Conservation (phyloP, 805 yeast genomes). For the Yarrowia alimentaria region DNA sequence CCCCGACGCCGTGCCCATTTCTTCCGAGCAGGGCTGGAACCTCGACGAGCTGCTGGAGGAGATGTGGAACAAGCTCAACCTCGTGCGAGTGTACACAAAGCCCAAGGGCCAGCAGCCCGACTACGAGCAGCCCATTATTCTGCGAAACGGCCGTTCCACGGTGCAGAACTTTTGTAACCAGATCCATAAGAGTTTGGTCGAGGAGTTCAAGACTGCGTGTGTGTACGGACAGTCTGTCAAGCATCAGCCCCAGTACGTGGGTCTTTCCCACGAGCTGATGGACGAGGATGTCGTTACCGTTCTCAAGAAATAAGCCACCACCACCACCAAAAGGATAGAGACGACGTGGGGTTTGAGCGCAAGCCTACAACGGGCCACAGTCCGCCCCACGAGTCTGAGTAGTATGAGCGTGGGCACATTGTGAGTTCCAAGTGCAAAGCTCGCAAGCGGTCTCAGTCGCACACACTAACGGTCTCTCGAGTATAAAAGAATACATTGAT, state of each 20-base stretch:
- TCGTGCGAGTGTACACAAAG: slow-evolving; percentile 95
- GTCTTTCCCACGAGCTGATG: slow-evolving; percentile 74
- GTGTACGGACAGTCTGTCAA: slow-evolving; percentile 91
- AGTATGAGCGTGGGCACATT: too few relatives aligned
- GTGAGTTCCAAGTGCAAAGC: too few relatives aligned
- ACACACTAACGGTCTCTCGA: too few relatives aligned
- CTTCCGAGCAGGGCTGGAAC: slow-evolving; percentile 96
- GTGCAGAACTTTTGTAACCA: slow-evolving; percentile 96
- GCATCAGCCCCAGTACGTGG: slow-evolving; percentile 97
- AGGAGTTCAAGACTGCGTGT: slow-evolving; percentile 87
- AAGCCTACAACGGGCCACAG: too few relatives aligned
- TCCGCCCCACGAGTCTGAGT: too few relatives aligned
- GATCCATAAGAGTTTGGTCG: slow-evolving; percentile 91
- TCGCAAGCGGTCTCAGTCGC: too few relatives aligned
- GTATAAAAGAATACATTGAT: too few relatives aligned
- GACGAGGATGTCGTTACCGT: slow-evolving; percentile 98
- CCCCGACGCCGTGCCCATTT: slow-evolving; percentile 96
- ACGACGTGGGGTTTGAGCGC: too few relatives aligned
- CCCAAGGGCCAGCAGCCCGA: slow-evolving; percentile 96
- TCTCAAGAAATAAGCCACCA: slow-evolving; percentile 55
- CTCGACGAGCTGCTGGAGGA: slow-evolving; percentile 87
- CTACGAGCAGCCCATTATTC: slow-evolving; percentile 90
- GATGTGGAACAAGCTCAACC: slow-evolving; percentile 91
- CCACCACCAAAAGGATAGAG: neutral
- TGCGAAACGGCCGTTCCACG: slow-evolving; percentile 74